Evolutionary conservation across 495 filamentous ascomycete species (phyloP).

Genomic region (Bombardia bombarda): DNA sequence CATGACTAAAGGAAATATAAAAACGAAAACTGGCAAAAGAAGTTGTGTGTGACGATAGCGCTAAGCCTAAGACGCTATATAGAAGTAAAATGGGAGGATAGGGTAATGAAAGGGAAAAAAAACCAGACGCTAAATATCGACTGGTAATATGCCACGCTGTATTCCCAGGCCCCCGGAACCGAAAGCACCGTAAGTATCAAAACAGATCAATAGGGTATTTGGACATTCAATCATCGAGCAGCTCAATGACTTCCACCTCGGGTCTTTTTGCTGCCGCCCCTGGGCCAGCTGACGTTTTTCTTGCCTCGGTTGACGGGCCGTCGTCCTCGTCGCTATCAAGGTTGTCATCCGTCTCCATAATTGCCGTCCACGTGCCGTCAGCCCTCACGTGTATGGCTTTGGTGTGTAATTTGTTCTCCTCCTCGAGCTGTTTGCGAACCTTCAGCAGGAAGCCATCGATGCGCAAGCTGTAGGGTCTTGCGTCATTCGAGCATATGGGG

Average conservation of each 20-base stretch:
- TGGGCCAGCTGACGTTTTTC: background rate
- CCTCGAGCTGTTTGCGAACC: constrained; percentile 44
- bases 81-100: no score
- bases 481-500: constrained; percentile 68
- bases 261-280: background rate
- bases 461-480: constrained; percentile 58
- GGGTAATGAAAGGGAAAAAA: no score
- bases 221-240: no score
- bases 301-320: background rate
- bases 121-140: no score
- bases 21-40: no score
- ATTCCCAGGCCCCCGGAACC: no score
- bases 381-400: constrained; percentile 50
- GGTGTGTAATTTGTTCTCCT: constrained; percentile 32
- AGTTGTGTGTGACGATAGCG: no score
- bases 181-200: no score
- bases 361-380: constrained; percentile 51
- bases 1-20: no score
- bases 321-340: constrained; percentile 15
- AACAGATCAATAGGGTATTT: no score
- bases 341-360: constrained; percentile 24
- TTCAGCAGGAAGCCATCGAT: constrained; percentile 63
- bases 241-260: constrained; percentile 16
- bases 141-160: no score
- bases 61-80: no score